A percentile compares a stretch with the other conserved stretches of the same genome.
phyloP scores from a whole-genome alignment of 2,329 filamentous ascomycete species.

The Microdochium paspali region DNA sequence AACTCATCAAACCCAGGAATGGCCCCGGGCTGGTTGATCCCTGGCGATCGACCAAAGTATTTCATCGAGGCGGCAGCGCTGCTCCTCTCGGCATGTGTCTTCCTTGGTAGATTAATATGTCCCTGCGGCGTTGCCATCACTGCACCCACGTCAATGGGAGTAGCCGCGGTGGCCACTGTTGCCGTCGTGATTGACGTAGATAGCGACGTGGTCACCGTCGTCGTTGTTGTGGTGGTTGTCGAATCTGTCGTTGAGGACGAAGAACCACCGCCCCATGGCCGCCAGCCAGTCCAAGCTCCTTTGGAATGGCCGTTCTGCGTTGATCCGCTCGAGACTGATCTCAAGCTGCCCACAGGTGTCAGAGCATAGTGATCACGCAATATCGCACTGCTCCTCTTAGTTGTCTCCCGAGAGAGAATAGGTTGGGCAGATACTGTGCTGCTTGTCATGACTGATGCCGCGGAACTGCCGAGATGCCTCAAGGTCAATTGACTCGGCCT shows the following conservation, averaged over 20 bases:
- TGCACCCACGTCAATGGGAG: neutral
- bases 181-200: neutral
- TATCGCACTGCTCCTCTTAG: slow-evolving; percentile 41
- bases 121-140: neutral
- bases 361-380: slow-evolving; percentile 41
- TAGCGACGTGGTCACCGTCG: slow-evolving; percentile 10
- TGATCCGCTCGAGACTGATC: slow-evolving; percentile 16
- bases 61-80: neutral
- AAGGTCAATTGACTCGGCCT: slow-evolving; percentile 67
- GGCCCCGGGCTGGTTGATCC: slow-evolving; percentile 70
- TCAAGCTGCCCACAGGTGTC: slow-evolving; percentile 21
- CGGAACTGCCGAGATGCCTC: slow-evolving; percentile 36
- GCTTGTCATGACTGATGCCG: slow-evolving; percentile 44
- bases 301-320: slow-evolving; percentile 15
- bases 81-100: neutral
- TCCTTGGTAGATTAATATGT: neutral
- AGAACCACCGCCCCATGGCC: slow-evolving; percentile 19
- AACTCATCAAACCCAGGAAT: slow-evolving; percentile 63
- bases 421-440: slow-evolving; percentile 51
- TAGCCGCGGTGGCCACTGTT: neutral
- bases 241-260: slow-evolving; percentile 9
- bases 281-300: slow-evolving; percentile 37
- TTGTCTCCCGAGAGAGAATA: slow-evolving; percentile 37
- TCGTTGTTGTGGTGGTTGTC: slow-evolving; percentile 20
- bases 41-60: slow-evolving; percentile 43